Evolutionary conservation across 441 rosid genomes (phyloP).

Genomic region (Pelargonium fulgidum): DNA sequence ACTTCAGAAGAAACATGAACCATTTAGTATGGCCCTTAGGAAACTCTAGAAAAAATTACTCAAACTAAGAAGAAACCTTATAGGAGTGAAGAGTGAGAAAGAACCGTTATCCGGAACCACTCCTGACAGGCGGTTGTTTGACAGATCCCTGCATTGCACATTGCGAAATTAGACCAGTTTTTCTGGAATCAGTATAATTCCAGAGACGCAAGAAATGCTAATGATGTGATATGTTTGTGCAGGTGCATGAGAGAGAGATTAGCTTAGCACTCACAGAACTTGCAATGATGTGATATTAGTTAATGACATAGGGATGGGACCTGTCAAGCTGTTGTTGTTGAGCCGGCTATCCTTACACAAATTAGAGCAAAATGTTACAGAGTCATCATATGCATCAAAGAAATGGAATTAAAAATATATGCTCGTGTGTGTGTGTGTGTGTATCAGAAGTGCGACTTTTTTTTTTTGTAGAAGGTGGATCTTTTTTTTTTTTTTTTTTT

Average conservation of each 20-base stretch:
- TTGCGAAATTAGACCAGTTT: conserved; percentile 18
- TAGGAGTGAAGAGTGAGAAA: conserved; percentile 85
- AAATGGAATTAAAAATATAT: too few species aligned
- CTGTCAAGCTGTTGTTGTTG: conserved; percentile 78
- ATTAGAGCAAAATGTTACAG: conserved; percentile 26
- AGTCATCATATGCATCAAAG: conserved; percentile 12
- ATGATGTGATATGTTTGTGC: too few species aligned
- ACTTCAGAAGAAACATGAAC: conserved; percentile 42
- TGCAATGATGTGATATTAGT: conserved; percentile 69
- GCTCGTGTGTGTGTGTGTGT: too few species aligned
- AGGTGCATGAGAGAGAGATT: background rate
- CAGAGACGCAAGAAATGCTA: conserved; percentile 4
- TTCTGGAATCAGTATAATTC: conserved; percentile 14
- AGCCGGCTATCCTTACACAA: conserved; percentile 73
- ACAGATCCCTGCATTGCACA: conserved; percentile 66
- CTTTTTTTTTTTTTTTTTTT: too few species aligned
- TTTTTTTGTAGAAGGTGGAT: too few species aligned
- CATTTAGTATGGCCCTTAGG: conserved; percentile 15
- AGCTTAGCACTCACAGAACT: conserved; percentile 63
- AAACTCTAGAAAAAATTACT: conserved; percentile 4
- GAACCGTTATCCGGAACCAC: conserved; percentile 90
- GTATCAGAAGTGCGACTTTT: too few species aligned
- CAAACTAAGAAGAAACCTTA: conserved; percentile 45
- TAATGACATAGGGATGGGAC: conserved; percentile 83
- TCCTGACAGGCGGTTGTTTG: conserved; percentile 81